A percentile compares a stretch with the other conserved stretches of the same genome.
Conservation (phyloP, 768 basidiomycete species). For the Mycena venus region DNA sequence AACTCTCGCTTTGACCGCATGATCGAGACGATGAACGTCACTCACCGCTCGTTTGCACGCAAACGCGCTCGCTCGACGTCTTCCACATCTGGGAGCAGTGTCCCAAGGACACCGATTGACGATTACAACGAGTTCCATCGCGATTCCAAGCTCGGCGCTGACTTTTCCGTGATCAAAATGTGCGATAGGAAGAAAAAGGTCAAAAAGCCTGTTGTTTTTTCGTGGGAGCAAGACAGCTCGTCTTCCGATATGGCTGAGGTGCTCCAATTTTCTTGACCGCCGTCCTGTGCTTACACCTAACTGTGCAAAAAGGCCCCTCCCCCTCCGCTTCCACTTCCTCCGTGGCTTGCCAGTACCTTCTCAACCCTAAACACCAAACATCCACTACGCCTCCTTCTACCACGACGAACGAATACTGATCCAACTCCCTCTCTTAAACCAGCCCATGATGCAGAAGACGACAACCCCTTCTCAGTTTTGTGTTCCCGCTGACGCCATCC, state of each 20-base stretch:
- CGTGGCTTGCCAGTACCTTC: conserved; percentile 59
- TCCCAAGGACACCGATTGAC: conserved; percentile 57
- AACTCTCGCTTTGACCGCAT: conserved; percentile 78
- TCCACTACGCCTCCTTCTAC: conserved; percentile 49
- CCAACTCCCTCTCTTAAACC: conserved; percentile 4
- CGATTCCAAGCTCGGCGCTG: conserved; percentile 51
- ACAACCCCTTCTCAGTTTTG: conserved; percentile 17
- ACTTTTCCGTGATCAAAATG: conserved; percentile 61
- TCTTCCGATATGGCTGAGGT: conserved; percentile 29
- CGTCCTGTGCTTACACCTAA: background rate
- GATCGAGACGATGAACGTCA: conserved; percentile 69
- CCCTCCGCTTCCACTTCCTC: conserved; percentile 47
- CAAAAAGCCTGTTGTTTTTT: background rate
- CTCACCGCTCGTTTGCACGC: conserved; percentile 46
- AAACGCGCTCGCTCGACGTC: conserved; percentile 53
- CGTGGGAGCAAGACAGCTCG: conserved; percentile 23
- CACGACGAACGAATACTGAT: conserved; percentile 29
- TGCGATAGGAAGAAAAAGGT: conserved; percentile 25
- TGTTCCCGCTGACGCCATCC: conserved; percentile 21
- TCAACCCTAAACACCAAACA: conserved; percentile 48
- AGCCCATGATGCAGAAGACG: background rate
- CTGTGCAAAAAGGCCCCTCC: background rate
- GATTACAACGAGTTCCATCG: conserved; percentile 47
- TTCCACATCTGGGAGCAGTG: conserved; percentile 60
- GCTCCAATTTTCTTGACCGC: background rate